Percentiles rank a stretch among this genome's conserved stretches.
Conservation (phyloP, 495 filamentous ascomycete species). For the Beverwykella pulmonaria region DNA sequence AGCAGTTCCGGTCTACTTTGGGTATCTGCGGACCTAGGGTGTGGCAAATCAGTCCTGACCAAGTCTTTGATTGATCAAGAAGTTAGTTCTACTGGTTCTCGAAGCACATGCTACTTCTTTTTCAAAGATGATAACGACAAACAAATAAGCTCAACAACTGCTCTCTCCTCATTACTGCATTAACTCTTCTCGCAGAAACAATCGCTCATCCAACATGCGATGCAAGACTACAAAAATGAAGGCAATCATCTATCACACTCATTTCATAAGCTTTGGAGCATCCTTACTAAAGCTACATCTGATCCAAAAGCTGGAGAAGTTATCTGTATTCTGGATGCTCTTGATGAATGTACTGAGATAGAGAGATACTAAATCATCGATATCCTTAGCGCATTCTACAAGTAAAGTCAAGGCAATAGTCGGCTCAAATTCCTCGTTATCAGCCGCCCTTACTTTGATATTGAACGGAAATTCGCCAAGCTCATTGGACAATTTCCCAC, state of each 20-base stretch:
- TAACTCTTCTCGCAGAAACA: constrained; percentile 50
- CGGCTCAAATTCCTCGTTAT: constrained; percentile 56
- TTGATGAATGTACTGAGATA: constrained; percentile 47
- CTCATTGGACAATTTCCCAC: constrained; percentile 26
- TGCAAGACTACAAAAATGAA: constrained; percentile 39
- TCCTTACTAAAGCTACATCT: constrained; percentile 43
- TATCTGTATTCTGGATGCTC: constrained; percentile 55
- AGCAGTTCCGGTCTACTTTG: constrained; percentile 46
- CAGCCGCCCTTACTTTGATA: constrained; percentile 52
- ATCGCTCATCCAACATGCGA: constrained; percentile 41
- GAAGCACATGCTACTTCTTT: constrained; percentile 57
- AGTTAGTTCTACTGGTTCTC: background rate
- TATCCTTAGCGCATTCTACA: constrained; percentile 29
- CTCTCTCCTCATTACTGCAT: constrained; percentile 53
- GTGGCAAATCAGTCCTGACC: constrained; percentile 58
- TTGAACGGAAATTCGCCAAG: constrained; percentile 43
- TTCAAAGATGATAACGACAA: constrained; percentile 57
- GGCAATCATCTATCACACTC: constrained; percentile 38
- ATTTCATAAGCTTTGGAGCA: constrained; percentile 50
- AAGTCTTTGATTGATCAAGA: constrained; percentile 50
- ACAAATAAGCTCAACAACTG: constrained; percentile 47
- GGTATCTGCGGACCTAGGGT: constrained; percentile 59
- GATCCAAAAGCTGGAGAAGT: constrained; percentile 47
- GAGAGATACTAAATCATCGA: constrained; percentile 22
- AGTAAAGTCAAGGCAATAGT: constrained; percentile 18